A percentile compares a stretch with the other conserved stretches of the same genome.
phyloP scores from a whole-genome alignment of 495 filamentous ascomycete species.

The Cenococcum geophilum region DNA sequence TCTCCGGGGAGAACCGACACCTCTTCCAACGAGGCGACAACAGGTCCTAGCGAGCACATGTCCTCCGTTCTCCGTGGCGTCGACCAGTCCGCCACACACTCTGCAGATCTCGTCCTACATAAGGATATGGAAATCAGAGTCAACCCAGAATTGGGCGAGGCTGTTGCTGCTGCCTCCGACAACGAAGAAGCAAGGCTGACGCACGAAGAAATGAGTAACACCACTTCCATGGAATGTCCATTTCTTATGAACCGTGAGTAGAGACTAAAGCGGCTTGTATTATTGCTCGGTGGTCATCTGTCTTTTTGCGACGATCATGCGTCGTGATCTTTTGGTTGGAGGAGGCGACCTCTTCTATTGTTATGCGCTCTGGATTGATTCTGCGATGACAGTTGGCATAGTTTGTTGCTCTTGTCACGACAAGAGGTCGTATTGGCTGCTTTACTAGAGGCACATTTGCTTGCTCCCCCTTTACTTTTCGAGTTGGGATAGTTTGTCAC shows the following conservation, averaged over 20 bases:
- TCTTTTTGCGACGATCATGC: not conserved
- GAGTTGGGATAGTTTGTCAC: not conserved
- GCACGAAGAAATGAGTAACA: slow-evolving; percentile 38
- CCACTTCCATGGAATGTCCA: slow-evolving; percentile 28
- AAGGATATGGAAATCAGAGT: slow-evolving; percentile 28
- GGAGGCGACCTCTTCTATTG: not conserved
- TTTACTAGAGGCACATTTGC: not conserved
- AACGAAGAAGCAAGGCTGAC: slow-evolving; percentile 29
- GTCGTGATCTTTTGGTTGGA: not conserved
- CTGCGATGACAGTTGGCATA: not conserved
- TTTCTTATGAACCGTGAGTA: slow-evolving; percentile 37
- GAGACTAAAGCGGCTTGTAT: not conserved
- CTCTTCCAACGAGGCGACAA: not conserved
- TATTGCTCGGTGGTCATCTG: not conserved
- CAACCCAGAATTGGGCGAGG: slow-evolving; percentile 26
- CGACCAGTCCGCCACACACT: no score
- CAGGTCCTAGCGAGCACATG: not conserved
- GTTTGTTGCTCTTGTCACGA: no score
- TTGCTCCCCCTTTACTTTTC: not conserved
- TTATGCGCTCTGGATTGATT: not conserved
- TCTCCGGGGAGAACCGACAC: not conserved
- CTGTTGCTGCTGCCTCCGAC: slow-evolving; percentile 24
- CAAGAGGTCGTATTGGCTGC: not conserved
- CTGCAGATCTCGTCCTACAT: slow-evolving; percentile 28
- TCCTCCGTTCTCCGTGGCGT: no score